A percentile compares a stretch with the other conserved stretches of the same genome.
Conservation (phyloP, 495 filamentous ascomycete genomes). For the Penicillium cataractarum region DNA sequence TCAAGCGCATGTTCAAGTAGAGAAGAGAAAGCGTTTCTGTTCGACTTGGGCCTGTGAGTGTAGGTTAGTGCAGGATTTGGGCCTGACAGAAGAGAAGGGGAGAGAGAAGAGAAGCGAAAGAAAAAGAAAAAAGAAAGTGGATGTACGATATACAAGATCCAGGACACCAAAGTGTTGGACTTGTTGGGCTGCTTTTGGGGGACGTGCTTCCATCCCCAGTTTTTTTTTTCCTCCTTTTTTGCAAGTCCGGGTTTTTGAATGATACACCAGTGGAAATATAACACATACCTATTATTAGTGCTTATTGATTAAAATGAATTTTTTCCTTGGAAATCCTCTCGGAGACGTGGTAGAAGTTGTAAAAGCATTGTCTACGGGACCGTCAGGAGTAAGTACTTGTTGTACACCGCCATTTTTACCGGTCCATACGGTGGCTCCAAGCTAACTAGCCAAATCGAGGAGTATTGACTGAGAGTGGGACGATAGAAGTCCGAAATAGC, state of each 20-base stretch:
- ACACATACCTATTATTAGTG: slow-evolving; percentile 22
- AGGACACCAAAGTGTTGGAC: background rate
- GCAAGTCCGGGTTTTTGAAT: slow-evolving; percentile 23
- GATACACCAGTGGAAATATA: slow-evolving; percentile 40
- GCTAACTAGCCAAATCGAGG: background rate
- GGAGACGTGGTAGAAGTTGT: too few relatives aligned
- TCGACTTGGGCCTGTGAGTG: background rate
- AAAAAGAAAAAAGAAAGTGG: slow-evolving; percentile 7
- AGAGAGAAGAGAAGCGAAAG: slow-evolving; percentile 6
- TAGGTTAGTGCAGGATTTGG: background rate
- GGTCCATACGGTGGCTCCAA: slow-evolving; percentile 15
- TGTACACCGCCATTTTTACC: slow-evolving; percentile 21
- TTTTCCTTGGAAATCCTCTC: background rate
- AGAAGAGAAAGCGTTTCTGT: background rate
- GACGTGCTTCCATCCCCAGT: slow-evolving; percentile 2
- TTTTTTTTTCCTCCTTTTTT: slow-evolving; percentile 15
- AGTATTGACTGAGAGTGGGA: background rate
- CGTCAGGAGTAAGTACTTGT: background rate
- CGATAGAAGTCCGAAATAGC: background rate
- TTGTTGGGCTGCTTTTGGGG: slow-evolving; percentile 9
- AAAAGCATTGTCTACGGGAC: too few relatives aligned
- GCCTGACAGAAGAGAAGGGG: background rate
- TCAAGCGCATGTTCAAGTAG: slow-evolving; percentile 39
- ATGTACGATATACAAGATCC: slow-evolving; percentile 30
- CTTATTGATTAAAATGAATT: slow-evolving; percentile 21